Conservation (phyloP, 2,329 filamentous ascomycete species). For the Fusarium sp. region DNA sequence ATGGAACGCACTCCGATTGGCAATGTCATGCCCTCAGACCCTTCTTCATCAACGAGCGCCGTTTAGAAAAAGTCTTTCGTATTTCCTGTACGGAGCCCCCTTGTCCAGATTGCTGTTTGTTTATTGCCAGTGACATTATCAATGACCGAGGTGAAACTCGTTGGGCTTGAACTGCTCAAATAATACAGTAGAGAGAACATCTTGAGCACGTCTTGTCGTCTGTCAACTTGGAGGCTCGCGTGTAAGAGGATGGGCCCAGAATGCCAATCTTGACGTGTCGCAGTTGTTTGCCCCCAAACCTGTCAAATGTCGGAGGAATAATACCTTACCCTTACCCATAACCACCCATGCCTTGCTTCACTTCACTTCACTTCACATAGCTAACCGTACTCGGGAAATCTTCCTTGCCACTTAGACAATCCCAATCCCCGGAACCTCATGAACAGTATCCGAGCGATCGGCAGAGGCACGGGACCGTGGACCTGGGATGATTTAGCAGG, state of each 20-base stretch:
- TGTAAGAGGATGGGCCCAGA: constrained; percentile 11
- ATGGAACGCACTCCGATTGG: constrained; percentile 43
- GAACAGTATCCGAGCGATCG: constrained; percentile 41
- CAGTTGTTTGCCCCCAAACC: constrained; percentile 21
- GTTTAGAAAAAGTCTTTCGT: constrained; percentile 26
- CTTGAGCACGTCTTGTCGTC: background rate
- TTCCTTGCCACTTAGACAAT: constrained; percentile 27
- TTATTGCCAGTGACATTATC: constrained; percentile 4
- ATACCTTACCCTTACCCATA: constrained; percentile 1
- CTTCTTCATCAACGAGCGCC: constrained; percentile 19
- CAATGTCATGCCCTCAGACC: constrained; percentile 21
- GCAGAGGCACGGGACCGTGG: constrained; percentile 39
- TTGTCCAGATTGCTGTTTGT: constrained; percentile 23
- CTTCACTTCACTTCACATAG: background rate
- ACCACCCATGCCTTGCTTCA: background rate
- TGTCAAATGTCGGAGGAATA: constrained; percentile 34
- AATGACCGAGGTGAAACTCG: background rate
- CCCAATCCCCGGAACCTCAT: constrained; percentile 31
- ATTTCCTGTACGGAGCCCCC: constrained; percentile 15
- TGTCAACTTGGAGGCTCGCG: constrained; percentile 11
- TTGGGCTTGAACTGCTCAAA: background rate
- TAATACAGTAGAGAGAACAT: background rate
- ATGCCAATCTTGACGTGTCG: constrained; percentile 23
- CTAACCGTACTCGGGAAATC: constrained; percentile 25
- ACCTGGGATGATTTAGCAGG: constrained; percentile 16